Evolutionary conservation across 805 yeast species (phyloP).

Genomic region (Kluyveromyces starmeri): DNA sequence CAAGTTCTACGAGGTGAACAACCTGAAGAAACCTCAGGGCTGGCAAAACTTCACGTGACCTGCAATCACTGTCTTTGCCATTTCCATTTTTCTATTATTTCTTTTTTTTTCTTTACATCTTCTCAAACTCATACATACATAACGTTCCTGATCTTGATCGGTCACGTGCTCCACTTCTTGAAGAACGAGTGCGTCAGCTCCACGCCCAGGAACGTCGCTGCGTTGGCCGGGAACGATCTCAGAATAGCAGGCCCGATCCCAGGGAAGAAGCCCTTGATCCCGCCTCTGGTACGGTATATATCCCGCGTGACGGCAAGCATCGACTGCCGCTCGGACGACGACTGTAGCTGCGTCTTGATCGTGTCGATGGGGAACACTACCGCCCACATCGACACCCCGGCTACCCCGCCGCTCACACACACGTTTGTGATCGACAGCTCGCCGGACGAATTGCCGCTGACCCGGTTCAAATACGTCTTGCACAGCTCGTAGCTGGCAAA

Average conservation of each 20-base stretch:
- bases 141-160: too few species aligned
- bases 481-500: slow-evolving; percentile 88
- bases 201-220: slow-evolving; percentile 97
- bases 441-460: slow-evolving; percentile 37
- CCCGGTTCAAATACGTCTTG: slow-evolving; percentile 49
- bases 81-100: too few species aligned
- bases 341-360: slow-evolving; percentile 48
- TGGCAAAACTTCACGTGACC: slow-evolving; percentile 39
- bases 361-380: slow-evolving; percentile 95
- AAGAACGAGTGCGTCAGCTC: slow-evolving; percentile 55
- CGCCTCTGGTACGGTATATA: slow-evolving; percentile 61
- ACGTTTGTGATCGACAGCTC: slow-evolving; percentile 64
- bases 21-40: slow-evolving; percentile 46
- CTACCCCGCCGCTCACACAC: slow-evolving; percentile 86
- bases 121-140: too few species aligned
- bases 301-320: slow-evolving; percentile 57
- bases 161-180: too few species aligned
- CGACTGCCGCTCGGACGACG: slow-evolving; percentile 35
- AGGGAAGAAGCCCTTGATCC: slow-evolving; percentile 89
- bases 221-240: slow-evolving; percentile 96
- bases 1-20: slow-evolving; percentile 45
- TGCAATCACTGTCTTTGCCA: too few species aligned
- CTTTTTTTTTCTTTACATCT: too few species aligned
- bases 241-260: slow-evolving; percentile 94
- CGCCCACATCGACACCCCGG: slow-evolving; percentile 96